Evolutionary conservation across 495 filamentous ascomycete species (phyloP), one percentile per base, ranked within the genome.

Genomic region (Neohortaea acidophila): DNA sequence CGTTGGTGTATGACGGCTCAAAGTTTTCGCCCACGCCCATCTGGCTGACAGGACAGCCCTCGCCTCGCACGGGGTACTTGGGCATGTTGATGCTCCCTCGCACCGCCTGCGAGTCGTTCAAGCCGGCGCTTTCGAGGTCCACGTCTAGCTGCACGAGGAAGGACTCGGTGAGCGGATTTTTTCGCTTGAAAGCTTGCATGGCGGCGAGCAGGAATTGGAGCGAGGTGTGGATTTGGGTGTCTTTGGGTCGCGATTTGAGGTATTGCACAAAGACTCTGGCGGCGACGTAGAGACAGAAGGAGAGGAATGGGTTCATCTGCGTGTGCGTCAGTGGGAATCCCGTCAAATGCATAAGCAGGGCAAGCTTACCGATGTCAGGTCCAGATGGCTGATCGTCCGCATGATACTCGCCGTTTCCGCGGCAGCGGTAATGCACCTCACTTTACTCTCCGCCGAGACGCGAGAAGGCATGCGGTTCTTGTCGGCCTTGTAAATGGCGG

Each of bases 211-310:
- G 68, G 54, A 99, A 96, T 45, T 86, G 74, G 19, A 99, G 63
- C 1, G 86, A 92, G 22, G 84, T 77, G 12, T 70, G 70, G 21
- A 82, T 77, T 41, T 85, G 79, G 35, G 74, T 72, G 51, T 96
- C 91, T 27, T 86, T 74, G 4, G 87, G 85, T 13, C 76, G 69
- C 27, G 77, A 84, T 58, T 89, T 96, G 3, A 94, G 66, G 51
- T 92, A 94, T 52, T 96, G 86, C 8, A 94, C 81, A 48, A 96
- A 94, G 2, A 96, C 91, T 11, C 89, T 73, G 27, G 89, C 85
- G 7, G 86, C 76, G 21, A 96, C 84, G 53, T 94, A 99, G 26
- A 99, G 66, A 50, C 85, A 94, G 59, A 96, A 99, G 2, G 86
- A 81, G 47, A 89, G 80, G 54, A 94, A 94, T 0, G 89, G 87